Evolutionary conservation across 345 rosid species (phyloP), one percentile per base, ranked within the genome.

Genomic region (Populus alba): DNA sequence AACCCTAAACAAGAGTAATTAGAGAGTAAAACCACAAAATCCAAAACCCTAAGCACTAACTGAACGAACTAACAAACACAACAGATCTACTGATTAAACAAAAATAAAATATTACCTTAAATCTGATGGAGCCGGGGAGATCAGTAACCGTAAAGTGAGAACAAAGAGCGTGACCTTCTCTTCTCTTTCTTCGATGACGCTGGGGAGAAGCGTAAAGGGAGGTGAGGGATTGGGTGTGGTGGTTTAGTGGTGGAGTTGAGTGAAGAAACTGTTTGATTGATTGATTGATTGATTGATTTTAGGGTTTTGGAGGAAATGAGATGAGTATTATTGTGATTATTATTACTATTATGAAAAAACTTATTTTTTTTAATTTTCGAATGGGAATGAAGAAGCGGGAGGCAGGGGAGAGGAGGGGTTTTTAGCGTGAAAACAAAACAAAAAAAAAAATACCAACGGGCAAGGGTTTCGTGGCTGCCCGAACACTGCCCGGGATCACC

Each of bases 321-420:
- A 53, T 20, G 15, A 11, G 47, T 11, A 11, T 4, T 10, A 2
- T n/a, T 11, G 29, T n/a, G n/a, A 8, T 53, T 16, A 11, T 59
- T 59, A n/a, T 23, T 59, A 10, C 15, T 59, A 47, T 15, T 47
- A 47, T 15, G 12, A 47, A 47, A 15, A 47, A 39, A 33, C 37
- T 33, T 33, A 4, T 33, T 33, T 39, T 9, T 39, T 18, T 22
- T 8, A 23, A 41, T 76, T 74, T 92, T 90, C 89, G 94, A 90
- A 89, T 88, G 88, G 33, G 33, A 66, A 53, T 59, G 86, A 85
- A 88, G 91, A 81, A 89, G 97, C 97, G 94, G 92, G 94, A 90
- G 87, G 73, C 76, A 71, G 53, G 49, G 69, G 38, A 68, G 43
- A 70, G 38, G 47, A 43, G 47, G 47, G 25, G 4, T 59, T 4